Evolutionary conservation across 306 rosid species (phyloP).

Genomic region (Trifolium repens): DNA sequence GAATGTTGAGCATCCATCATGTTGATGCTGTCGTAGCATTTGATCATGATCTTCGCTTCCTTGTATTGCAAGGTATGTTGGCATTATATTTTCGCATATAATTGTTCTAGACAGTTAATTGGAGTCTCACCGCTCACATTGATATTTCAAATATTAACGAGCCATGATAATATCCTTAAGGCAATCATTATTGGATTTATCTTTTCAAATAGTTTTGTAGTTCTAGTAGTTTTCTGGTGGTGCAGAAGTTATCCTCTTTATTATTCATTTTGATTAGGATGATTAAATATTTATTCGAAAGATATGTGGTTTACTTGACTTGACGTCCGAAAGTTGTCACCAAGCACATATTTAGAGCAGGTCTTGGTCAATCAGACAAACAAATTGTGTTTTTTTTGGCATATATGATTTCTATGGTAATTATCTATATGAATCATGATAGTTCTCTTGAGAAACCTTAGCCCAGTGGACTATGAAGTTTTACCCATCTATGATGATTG

Average conservation of each 20-base stretch:
- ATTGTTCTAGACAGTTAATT: not conserved
- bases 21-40: slow-evolving; percentile 55
- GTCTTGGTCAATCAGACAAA: not conserved
- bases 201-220: not conserved
- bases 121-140: not conserved
- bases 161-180: not conserved
- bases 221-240: slow-evolving; percentile 1
- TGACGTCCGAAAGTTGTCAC: slow-evolving; percentile 18
- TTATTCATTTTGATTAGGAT: not conserved
- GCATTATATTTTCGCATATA: not conserved
- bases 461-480: slow-evolving; percentile 1
- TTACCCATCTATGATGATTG: not conserved
- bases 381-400: not conserved
- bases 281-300: not conserved
- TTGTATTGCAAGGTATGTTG: slow-evolving; percentile 72
- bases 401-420: not conserved
- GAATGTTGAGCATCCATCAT: slow-evolving; percentile 43
- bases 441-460: not conserved
- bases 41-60: slow-evolving; percentile 58
- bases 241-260: slow-evolving; percentile 7
- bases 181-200: not conserved
- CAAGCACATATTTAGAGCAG: not conserved
- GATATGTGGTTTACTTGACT: slow-evolving; percentile 3
- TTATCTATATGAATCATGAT: not conserved
- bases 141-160: not conserved